A percentile compares a stretch with the other conserved stretches of the same genome.
phyloP scores from a whole-genome alignment of 1,139 yeast species.

The Yamadazyma dendronema region DNA sequence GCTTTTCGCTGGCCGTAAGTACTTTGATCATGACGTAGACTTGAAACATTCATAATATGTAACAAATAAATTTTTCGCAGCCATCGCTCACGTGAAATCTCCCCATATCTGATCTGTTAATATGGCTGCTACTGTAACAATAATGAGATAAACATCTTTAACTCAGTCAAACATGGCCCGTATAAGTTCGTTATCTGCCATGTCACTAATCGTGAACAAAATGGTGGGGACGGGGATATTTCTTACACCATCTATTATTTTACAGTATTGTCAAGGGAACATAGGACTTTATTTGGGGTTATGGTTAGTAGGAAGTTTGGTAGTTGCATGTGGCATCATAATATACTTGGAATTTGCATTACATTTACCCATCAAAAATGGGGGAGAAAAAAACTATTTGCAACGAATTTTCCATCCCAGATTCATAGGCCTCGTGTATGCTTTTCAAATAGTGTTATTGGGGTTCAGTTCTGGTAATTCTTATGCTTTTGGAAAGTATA shows the following conservation, averaged over 20 bases:
- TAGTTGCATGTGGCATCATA: conserved; percentile 46
- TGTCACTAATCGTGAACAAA: conserved; percentile 46
- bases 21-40: conserved; percentile 16
- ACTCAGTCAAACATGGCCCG: conserved; percentile 5
- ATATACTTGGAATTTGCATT: conserved; percentile 48
- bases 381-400: conserved; percentile 53
- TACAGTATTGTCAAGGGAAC: conserved; percentile 43
- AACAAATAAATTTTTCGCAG: conserved; percentile 2
- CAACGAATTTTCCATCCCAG: conserved; percentile 40
- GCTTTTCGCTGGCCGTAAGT: conserved; percentile 22
- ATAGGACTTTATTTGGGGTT: conserved; percentile 37
- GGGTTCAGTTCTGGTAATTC: conserved; percentile 54
- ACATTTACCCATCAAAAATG: conserved; percentile 45
- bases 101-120: conserved; percentile 1
- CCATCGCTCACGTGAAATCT: conserved; percentile 8
- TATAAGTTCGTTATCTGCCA: conserved; percentile 15
- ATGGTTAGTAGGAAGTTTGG: conserved; percentile 46
- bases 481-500: conserved; percentile 50
- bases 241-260: conserved; percentile 48
- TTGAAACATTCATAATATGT: conserved; percentile 8
- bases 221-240: conserved; percentile 55
- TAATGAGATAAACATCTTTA: background rate
- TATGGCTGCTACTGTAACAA: background rate
- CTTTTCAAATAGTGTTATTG: conserved; percentile 46
- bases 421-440: conserved; percentile 41